Conservation (phyloP, 73 alveolate species). For the Paramecium biaurelia region DNA sequence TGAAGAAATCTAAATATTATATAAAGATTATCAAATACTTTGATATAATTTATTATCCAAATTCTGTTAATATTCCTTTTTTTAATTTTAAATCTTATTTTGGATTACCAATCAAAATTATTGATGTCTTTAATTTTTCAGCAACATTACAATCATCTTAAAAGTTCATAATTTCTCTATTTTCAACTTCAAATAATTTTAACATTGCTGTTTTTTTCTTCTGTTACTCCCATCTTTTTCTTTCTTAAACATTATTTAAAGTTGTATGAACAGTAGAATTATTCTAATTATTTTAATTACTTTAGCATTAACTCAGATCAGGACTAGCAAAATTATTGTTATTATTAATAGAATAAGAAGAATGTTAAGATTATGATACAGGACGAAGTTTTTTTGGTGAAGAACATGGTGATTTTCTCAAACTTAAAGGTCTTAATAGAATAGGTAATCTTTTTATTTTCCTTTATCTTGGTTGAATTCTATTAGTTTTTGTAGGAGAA, state of each 20-base stretch:
- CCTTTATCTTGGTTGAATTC: neutral
- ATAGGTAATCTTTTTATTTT: neutral
- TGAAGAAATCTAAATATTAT: neutral
- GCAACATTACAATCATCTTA: neutral
- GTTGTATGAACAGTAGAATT: neutral
- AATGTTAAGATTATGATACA: neutral
- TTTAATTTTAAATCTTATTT: constrained; percentile 5
- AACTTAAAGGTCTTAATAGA: neutral
- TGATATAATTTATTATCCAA: constrained; percentile 38
- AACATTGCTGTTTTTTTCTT: constrained; percentile 15
- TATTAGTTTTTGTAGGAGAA: neutral
- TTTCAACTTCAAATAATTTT: constrained; percentile 18
- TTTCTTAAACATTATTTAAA: neutral
- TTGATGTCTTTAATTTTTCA: constrained; percentile 48
- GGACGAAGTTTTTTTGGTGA: neutral
- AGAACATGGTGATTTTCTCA: neutral
- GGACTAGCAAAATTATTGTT: neutral
- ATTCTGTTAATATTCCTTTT: constrained; percentile 44
- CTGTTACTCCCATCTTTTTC: neutral
- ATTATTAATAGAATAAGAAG: neutral
- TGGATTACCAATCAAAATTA: constrained; percentile 41
- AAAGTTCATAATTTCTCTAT: neutral
- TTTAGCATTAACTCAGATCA: neutral
- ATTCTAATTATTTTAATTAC: neutral
- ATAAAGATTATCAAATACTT: neutral